A percentile compares a stretch with the other conserved stretches of the same genome.
These are phyloP conservation scores for Malassezia psittaci DNA, from an alignment of 1,284 basidiomycete species.

Conservation along the genomic window DNA sequence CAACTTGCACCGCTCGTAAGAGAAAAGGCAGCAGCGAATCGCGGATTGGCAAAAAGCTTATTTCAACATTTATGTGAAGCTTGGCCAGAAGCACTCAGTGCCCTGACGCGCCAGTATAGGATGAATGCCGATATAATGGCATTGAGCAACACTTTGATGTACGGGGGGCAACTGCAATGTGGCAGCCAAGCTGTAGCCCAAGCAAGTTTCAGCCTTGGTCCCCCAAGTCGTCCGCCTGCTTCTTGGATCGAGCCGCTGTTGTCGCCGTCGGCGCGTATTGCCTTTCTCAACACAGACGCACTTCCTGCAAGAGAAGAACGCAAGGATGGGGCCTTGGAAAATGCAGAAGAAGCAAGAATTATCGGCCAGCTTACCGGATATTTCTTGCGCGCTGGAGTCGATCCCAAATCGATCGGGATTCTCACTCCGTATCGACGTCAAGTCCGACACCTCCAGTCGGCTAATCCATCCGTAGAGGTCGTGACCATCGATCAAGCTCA, in stretches of 20 bases:
- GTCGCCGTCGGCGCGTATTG: conserved; percentile 64
- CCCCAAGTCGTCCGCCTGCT: conserved; percentile 21
- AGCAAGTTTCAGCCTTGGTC: conserved; percentile 56
- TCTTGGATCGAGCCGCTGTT: conserved; percentile 62
- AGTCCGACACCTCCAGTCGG: conserved; percentile 57
- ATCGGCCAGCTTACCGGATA: conserved; percentile 58
- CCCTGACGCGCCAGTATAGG: conserved; percentile 78
- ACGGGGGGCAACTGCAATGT: conserved; percentile 65
- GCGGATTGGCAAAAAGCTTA: conserved; percentile 77
- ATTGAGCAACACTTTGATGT: conserved; percentile 80
- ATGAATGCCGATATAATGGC: conserved; percentile 97
- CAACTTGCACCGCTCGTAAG: conserved; percentile 80
- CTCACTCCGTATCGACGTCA: conserved; percentile 91
- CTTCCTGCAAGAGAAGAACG: conserved; percentile 63
- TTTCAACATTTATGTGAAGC: conserved; percentile 78
- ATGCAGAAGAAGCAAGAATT: conserved; percentile 63
- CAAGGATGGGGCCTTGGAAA: conserved; percentile 80
- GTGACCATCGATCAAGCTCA: conserved; percentile 90
- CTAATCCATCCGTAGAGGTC: conserved; percentile 54
- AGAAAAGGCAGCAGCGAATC: conserved; percentile 59
- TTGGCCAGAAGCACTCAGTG: conserved; percentile 70
- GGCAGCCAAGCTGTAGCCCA: conserved; percentile 64
- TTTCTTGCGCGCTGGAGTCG: conserved; percentile 60
- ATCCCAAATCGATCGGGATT: conserved; percentile 65
- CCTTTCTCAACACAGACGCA: conserved; percentile 78